Conservation (phyloP, 106 monocot genomes). For the Phalaenopsis aphrodite region DNA sequence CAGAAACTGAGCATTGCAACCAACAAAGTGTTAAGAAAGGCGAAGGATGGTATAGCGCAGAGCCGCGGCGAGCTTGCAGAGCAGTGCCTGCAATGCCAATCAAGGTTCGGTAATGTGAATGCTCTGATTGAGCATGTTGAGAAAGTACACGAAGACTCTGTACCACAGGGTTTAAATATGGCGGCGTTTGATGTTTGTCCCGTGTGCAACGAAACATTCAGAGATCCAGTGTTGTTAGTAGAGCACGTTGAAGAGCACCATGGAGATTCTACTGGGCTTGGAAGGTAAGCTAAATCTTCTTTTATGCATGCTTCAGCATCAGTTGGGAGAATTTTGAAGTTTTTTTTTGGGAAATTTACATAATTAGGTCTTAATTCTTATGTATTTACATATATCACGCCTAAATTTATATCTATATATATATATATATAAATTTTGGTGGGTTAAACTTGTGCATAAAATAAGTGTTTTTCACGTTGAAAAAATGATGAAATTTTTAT, state of each 20-base stretch:
- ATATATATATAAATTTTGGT: too few species aligned
- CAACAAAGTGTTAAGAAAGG: conserved; percentile 39
- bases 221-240: conserved; percentile 66
- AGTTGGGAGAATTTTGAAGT: neutral
- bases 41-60: conserved; percentile 30
- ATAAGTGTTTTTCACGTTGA: too few species aligned
- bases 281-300: neutral
- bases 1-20: conserved; percentile 45
- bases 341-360: too few species aligned
- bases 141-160: conserved; percentile 29
- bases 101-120: conserved; percentile 43
- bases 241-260: conserved; percentile 92
- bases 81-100: conserved; percentile 53
- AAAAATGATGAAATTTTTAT: too few species aligned
- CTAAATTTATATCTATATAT: too few species aligned
- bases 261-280: conserved; percentile 30
- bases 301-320: neutral
- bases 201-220: conserved; percentile 60
- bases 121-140: conserved; percentile 69
- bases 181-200: conserved; percentile 56
- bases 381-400: too few species aligned
- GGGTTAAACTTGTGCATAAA: too few species aligned
- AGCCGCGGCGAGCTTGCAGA: conserved; percentile 41
- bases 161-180: conserved; percentile 9
- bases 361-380: too few species aligned